Conservation (phyloP, 139 green algal genomes). For the Pseudopediastrum boryanum region DNA sequence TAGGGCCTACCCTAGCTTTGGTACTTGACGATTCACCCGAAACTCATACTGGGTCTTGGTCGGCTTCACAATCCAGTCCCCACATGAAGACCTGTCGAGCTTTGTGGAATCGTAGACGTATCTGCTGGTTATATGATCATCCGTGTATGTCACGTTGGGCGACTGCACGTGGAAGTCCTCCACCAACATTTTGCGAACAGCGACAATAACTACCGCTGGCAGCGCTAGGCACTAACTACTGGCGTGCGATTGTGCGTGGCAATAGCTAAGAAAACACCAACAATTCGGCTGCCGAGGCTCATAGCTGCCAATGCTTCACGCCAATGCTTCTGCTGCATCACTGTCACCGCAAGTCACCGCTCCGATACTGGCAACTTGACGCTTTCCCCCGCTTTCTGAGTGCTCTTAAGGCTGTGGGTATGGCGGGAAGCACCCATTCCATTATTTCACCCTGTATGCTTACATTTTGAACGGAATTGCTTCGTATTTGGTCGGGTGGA, state of each 20-base stretch:
- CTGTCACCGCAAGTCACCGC: background rate
- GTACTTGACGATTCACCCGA: constrained; percentile 79
- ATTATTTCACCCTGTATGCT: too few relatives aligned
- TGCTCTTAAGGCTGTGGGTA: too few relatives aligned
- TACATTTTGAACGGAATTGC: too few relatives aligned
- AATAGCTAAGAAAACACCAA: background rate
- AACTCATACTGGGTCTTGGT: constrained; percentile 83
- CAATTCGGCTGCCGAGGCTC: background rate
- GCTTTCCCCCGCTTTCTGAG: too few relatives aligned
- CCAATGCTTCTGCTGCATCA: background rate
- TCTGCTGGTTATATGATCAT: constrained; percentile 78
- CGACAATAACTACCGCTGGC: too few relatives aligned
- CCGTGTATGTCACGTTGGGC: constrained; percentile 84
- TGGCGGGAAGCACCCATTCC: too few relatives aligned
- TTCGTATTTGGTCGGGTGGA: too few relatives aligned
- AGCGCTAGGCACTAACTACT: background rate
- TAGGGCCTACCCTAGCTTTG: constrained; percentile 89
- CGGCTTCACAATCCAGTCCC: constrained; percentile 82
- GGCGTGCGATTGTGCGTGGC: background rate
- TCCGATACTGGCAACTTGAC: background rate
- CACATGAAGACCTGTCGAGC: constrained; percentile 62
- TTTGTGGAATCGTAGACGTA: constrained; percentile 91
- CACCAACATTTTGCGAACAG: constrained; percentile 81
- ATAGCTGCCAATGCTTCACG: background rate
- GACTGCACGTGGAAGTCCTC: constrained; percentile 87